These are phyloP conservation scores for Alternaria metachromatica DNA, from an alignment of 2,329 filamentous ascomycete genomes.

Conservation along the genomic window DNA sequence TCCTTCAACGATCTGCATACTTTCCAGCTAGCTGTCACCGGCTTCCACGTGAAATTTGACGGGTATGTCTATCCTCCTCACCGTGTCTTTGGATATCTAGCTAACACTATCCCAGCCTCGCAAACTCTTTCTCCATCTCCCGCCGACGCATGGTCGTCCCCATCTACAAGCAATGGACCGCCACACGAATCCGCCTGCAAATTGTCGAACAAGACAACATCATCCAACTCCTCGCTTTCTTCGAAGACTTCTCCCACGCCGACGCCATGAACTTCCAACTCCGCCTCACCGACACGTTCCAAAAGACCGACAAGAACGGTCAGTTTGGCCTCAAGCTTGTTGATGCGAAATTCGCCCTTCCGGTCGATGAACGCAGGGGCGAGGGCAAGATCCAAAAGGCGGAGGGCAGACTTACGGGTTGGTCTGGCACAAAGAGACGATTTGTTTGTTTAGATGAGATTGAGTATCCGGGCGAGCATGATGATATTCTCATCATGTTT, in stretches of 20 bases:
- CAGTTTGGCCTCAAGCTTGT: slow-evolving; percentile 80
- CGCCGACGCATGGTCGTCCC: slow-evolving; percentile 87
- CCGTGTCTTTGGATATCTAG: neutral
- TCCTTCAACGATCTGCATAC: slow-evolving; percentile 68
- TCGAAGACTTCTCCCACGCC: slow-evolving; percentile 85
- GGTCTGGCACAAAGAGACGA: slow-evolving; percentile 65
- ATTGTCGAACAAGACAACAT: slow-evolving; percentile 78
- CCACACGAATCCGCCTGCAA: slow-evolving; percentile 78
- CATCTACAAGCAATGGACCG: slow-evolving; percentile 94
- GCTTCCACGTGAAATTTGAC: slow-evolving; percentile 68
- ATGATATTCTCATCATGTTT: slow-evolving; percentile 87
- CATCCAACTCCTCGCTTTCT: slow-evolving; percentile 82
- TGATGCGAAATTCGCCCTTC: slow-evolving; percentile 89
- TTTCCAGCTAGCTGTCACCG: slow-evolving; percentile 81
- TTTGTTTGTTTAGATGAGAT: slow-evolving; percentile 88
- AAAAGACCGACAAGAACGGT: slow-evolving; percentile 59
- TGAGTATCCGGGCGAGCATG: slow-evolving; percentile 89
- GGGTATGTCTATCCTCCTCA: slow-evolving; percentile 25
- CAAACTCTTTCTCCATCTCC: slow-evolving; percentile 78
- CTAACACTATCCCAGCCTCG: slow-evolving; percentile 54
- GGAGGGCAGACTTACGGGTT: slow-evolving; percentile 55
- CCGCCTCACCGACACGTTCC: slow-evolving; percentile 83
- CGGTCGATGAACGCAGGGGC: slow-evolving; percentile 61
- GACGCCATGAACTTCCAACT: slow-evolving; percentile 88
- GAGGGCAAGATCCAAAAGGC: slow-evolving; percentile 59